phyloP scores from a whole-genome alignment of 768 basidiomycete species.

The Collybia mongolica region DNA sequence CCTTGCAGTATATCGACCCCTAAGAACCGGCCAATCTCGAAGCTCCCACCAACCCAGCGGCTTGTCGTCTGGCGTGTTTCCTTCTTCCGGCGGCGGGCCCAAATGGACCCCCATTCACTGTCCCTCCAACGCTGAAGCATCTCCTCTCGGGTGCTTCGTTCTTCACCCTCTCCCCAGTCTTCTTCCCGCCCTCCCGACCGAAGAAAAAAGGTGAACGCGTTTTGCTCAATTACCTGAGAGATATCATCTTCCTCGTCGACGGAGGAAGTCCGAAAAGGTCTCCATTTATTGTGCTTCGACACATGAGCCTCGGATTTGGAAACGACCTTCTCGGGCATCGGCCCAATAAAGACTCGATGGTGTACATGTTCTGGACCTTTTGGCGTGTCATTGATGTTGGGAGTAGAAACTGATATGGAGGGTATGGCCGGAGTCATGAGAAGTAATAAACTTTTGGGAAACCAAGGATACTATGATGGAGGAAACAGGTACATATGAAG shows the following conservation, averaged over 20 bases:
- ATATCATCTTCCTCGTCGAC: constrained; percentile 30
- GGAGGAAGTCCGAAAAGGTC: constrained; percentile 20
- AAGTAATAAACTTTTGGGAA: neutral
- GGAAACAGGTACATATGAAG: neutral
- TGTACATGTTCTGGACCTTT: constrained; percentile 26
- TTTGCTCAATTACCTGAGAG: constrained; percentile 50
- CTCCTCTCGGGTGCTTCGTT: constrained; percentile 50
- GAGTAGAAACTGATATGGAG: constrained; percentile 16
- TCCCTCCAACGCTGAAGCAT: constrained; percentile 62
- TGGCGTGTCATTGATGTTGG: constrained; percentile 2
- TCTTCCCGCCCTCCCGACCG: constrained; percentile 61
- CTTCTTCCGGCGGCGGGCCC: constrained; percentile 35
- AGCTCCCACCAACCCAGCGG: constrained; percentile 72
- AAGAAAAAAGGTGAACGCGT: constrained; percentile 66
- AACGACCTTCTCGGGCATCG: constrained; percentile 66
- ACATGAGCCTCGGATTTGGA: constrained; percentile 34
- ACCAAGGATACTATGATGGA: neutral
- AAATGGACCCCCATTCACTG: constrained; percentile 61
- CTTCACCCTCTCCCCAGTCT: constrained; percentile 63
- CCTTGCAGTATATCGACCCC: constrained; percentile 61
- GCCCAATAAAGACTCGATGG: constrained; percentile 70
- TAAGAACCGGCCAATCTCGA: constrained; percentile 75
- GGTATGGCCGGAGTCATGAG: constrained; percentile 9
- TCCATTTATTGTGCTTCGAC: constrained; percentile 24
- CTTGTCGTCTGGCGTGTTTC: constrained; percentile 17